Base-by-base conservation (phyloP, 768 basidiomycete species). In the Lactarius hengduanensis region DNA sequence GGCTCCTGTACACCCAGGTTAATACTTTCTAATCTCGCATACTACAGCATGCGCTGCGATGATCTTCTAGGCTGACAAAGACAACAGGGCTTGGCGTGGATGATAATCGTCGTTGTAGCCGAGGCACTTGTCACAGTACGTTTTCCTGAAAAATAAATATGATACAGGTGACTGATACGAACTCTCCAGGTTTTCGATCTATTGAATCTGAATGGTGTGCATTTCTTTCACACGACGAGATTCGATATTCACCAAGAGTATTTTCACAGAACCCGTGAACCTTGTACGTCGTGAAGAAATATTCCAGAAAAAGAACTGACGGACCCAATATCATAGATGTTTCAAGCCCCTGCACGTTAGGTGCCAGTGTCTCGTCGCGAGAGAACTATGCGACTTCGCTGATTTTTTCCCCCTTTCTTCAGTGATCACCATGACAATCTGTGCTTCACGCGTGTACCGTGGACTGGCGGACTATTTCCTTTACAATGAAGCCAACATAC, bases 1-100 rank as follows among this genome's bases (percentile, higher is more conserved):
- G 18, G 53, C n/a, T 61, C 20, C 53, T 65, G 28, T 65, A 61
- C 22, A 36, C 47, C 4, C 58, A 64, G 30, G 57, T 59, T n/a
- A 45, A 57, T n/a, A 16, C 1, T 56, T 40, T 22, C 11, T n/a
- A 7, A 7, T n/a, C 20, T 45, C n/a, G 45, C n/a, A 10, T n/a
- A 9, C 45, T 20, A n/a, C 0, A 3, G n/a, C 45, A 45, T 10
- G 20, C 45, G 0, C n/a, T 15, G 45, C 45, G 20, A 45, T 45
- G 45, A 45, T 10, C 40, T n/a, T 45, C 45, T 45, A 20, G 3
- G 45, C 45, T 45, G 45, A 45, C 45, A 0, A n/a, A 0, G 20
- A 15, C 8, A 26, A 43, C 22, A 65, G 64, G 54, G 59, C 18
- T 38, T 61, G 32, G 16, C n/a, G 26, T 61, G 58, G 41, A 41